Base-by-base conservation (phyloP, 106 monocot species). In the Allium cepa region DNA sequence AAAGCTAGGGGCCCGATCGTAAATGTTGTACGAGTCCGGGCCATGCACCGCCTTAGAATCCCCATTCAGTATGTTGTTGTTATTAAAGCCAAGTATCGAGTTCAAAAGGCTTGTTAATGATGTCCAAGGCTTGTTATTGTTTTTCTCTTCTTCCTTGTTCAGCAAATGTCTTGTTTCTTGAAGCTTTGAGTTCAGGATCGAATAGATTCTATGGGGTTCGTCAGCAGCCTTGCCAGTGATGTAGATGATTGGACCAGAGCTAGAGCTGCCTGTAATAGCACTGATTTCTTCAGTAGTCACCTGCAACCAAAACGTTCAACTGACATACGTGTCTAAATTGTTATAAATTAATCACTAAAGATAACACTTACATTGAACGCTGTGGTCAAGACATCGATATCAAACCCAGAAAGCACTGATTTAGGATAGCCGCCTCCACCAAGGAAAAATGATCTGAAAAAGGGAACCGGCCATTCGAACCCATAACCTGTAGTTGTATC, bases 1-100 rank as follows among this genome's bases (percentile, higher is more conserved):
- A 76, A 83, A 91, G 73, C 79, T 79, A 1, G 91, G 88, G 0
- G 73, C 72, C 0, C 70, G 73, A 26, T 85, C 83, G 63, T 83
- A 95, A 45, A 95, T 63, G 69, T 91, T 95, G 75, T 83, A 95
- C 2, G 91, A 63, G 56, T 91, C 83, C 9, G 88, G 79, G 9
- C 75, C 71, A 15, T 59, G 49, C 11, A 79, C 81, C 0, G 83
- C 59, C 73, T 11, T 7, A 18, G 15, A 13, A n/a, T 11, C 46
- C 77, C 62, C 36, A 56, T 26, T 65, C 67, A 48, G 26, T 7
- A 8, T 46, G 9, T 9, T 13, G 57, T n/a, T 26, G 1, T 53
- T 45, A 9, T 26, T 16, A 11, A 17, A 58, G 60, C 84, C 83
- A 3, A 92, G 49, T 49, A 92, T 16, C 9, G 57, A 36, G 58